phyloP scores from a whole-genome alignment of 2,329 filamentous ascomycete species.

The Botryotinia calthae region DNA sequence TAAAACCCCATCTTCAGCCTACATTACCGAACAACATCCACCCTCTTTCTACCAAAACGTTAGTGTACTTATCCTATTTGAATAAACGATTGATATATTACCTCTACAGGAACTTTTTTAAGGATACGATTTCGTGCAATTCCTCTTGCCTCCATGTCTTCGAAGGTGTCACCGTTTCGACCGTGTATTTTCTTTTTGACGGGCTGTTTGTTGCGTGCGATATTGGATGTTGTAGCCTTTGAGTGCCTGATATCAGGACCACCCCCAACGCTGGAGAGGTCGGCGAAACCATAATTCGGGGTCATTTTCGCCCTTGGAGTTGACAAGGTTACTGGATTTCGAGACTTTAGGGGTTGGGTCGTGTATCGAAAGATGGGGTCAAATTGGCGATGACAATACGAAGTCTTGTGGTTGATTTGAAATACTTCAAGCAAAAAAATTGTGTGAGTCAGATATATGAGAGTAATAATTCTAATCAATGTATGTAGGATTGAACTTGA shows the following conservation, averaged over 20 bases:
- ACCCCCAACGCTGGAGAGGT: not conserved
- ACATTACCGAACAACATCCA: not conserved
- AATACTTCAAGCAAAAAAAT: accelerated
- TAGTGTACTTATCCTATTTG: not conserved
- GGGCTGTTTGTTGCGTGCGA: accelerated
- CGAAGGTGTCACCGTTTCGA: no score
- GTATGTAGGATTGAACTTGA: not conserved
- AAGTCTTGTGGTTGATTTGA: not conserved
- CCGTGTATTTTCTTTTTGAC: accelerated
- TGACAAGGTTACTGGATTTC: not conserved
- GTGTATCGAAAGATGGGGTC: not conserved
- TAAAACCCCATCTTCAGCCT: not conserved
- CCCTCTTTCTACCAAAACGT: not conserved
- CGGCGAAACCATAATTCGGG: accelerated
- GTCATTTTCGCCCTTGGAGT: not conserved
- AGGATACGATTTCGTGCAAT: not conserved
- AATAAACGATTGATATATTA: not conserved
- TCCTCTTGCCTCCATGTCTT: no score
- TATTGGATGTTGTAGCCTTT: accelerated
- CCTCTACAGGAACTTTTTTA: accelerated
- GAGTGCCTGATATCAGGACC: accelerated
- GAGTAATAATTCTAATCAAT: not conserved
- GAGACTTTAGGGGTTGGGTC: not conserved
- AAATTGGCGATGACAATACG: not conserved
- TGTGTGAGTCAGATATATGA: not conserved